These are phyloP conservation scores for Dimocarpus longan DNA, from an alignment of 345 rosid genomes.

Conservation along the genomic window DNA sequence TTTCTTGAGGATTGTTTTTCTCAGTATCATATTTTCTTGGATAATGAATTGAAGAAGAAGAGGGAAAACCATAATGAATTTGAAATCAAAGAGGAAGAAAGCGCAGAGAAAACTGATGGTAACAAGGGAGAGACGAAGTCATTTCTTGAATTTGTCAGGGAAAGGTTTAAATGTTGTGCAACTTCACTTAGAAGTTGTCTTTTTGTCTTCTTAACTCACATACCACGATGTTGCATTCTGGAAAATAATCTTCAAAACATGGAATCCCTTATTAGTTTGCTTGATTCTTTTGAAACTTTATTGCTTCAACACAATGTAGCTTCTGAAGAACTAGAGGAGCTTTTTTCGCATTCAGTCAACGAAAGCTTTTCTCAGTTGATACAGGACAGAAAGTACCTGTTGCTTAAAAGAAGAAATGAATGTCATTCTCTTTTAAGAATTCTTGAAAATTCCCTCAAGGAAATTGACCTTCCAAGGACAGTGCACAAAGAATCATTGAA, in stretches of 20 bases:
- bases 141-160: constrained; percentile 36
- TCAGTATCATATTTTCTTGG: constrained; percentile 28
- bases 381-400: not conserved
- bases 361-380: not conserved
- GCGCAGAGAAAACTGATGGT: not conserved
- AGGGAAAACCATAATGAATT: constrained; percentile 8
- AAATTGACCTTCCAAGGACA: too few species aligned
- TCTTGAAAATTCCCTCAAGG: too few species aligned
- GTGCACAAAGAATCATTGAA: too few species aligned
- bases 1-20: constrained; percentile 28
- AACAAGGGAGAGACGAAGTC: constrained; percentile 13
- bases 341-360: constrained; percentile 21
- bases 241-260: constrained; percentile 17
- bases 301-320: constrained; percentile 17
- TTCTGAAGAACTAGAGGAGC: constrained; percentile 28
- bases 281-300: constrained; percentile 25
- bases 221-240: constrained; percentile 23
- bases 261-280: constrained; percentile 12
- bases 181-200: constrained; percentile 27
- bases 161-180: constrained; percentile 2
- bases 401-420: constrained; percentile 25
- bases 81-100: constrained; percentile 7
- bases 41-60: constrained; percentile 24
- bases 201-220: constrained; percentile 30
- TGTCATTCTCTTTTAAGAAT: constrained; percentile 22